Conservation (phyloP, 345 rosid species). For the Citrus hindsii region DNA sequence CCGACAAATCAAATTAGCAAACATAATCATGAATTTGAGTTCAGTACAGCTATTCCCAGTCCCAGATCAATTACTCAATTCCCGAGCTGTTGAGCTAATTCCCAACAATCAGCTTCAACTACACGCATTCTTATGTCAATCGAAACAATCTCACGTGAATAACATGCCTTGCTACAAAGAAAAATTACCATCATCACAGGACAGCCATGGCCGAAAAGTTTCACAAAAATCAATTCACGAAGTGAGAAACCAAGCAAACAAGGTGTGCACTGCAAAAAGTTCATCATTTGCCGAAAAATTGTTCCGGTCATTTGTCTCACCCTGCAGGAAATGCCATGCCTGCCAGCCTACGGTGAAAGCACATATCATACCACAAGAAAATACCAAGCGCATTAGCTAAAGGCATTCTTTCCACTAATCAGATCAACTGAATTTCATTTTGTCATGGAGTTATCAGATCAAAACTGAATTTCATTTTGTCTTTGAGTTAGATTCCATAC, state of each 20-base stretch:
- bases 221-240: conserved; percentile 9
- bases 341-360: conserved; percentile 19
- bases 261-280: conserved; percentile 11
- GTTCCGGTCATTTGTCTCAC: conserved; percentile 29
- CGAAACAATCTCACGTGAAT: conserved; percentile 7
- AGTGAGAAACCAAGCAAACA: conserved; percentile 25
- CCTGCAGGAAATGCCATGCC: conserved; percentile 43
- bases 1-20: not conserved
- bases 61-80: conserved; percentile 3
- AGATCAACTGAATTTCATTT: not conserved
- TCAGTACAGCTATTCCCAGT: conserved; percentile 1
- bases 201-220: not conserved
- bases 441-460: not conserved
- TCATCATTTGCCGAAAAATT: conserved; percentile 26
- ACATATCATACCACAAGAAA: not conserved
- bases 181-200: not conserved
- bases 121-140: conserved; percentile 10
- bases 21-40: conserved; percentile 29
- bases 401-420: not conserved
- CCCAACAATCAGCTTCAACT: conserved; percentile 17
- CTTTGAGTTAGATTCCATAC: not conserved
- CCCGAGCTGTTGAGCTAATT: conserved; percentile 2
- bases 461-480: not conserved
- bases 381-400: conserved; percentile 2
- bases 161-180: conserved; percentile 12